These are phyloP conservation scores for Verticillium nubilum DNA, from an alignment of 2,329 filamentous ascomycete genomes.

Conservation along the genomic window DNA sequence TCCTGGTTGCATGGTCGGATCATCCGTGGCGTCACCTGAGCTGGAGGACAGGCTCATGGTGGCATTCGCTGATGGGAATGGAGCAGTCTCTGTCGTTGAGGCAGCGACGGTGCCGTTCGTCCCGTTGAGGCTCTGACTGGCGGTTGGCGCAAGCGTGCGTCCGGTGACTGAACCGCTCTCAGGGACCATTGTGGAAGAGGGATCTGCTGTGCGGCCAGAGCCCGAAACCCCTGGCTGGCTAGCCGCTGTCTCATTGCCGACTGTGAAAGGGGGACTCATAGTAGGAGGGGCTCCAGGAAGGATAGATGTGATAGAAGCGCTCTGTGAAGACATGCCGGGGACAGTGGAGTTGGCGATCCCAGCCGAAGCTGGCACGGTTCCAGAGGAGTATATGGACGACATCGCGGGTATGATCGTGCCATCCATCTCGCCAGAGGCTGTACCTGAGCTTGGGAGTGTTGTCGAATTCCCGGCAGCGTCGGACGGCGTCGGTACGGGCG, in stretches of 20 bases:
- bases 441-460: not conserved
- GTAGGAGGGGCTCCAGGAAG: not conserved
- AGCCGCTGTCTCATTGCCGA: not conserved
- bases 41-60: not conserved
- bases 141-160: not conserved
- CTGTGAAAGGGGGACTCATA: not conserved
- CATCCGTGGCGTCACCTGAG: not conserved
- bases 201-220: not conserved
- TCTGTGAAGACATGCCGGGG: not conserved
- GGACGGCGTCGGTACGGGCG: not conserved
- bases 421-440: not conserved
- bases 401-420: not conserved
- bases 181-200: not conserved
- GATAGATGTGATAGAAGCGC: not conserved
- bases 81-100: not conserved
- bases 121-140: not conserved
- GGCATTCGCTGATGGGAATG: not conserved
- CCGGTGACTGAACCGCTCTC: not conserved
- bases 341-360: not conserved
- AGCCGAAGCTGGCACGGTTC: not conserved
- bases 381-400: not conserved
- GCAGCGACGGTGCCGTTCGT: not conserved
- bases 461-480: not conserved
- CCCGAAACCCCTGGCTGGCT: not conserved
- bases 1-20: not conserved